Conservation (phyloP, 1,284 basidiomycete genomes). For the Moniliophthora roreri region DNA sequence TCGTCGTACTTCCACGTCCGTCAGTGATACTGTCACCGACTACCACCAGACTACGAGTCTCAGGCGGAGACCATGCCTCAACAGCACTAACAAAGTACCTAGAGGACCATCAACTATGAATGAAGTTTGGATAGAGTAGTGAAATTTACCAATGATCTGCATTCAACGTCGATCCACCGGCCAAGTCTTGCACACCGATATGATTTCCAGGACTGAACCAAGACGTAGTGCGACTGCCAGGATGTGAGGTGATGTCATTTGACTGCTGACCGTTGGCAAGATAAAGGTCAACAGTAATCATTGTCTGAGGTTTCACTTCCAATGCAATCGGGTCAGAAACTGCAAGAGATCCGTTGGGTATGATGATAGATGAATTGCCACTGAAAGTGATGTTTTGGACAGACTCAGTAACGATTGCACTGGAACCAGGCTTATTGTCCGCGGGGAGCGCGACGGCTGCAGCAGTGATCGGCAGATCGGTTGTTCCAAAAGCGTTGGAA, state of each 20-base stretch:
- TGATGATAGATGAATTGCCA: slow-evolving; percentile 35
- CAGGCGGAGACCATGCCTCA: slow-evolving; percentile 36
- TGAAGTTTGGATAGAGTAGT: neutral
- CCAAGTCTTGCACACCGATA: slow-evolving; percentile 32
- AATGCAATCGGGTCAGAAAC: slow-evolving; percentile 46
- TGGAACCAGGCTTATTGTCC: slow-evolving; percentile 34
- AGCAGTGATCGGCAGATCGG: slow-evolving; percentile 41
- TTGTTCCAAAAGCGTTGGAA: slow-evolving; percentile 46
- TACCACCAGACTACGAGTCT: slow-evolving; percentile 35
- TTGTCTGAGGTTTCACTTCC: slow-evolving; percentile 33
- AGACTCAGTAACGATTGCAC: slow-evolving; percentile 33
- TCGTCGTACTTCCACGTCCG: slow-evolving; percentile 33
- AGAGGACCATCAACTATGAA: no score
- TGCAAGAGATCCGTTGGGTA: slow-evolving; percentile 46
- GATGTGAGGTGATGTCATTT: slow-evolving; percentile 44
- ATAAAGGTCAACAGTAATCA: slow-evolving; percentile 41
- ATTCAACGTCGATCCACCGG: slow-evolving; percentile 27
- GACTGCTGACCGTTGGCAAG: slow-evolving; percentile 38
- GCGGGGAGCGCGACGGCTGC: slow-evolving; percentile 43
- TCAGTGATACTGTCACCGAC: slow-evolving; percentile 54
- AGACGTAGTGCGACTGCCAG: slow-evolving; percentile 45
- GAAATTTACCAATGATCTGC: slow-evolving; percentile 39
- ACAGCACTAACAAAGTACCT: slow-evolving; percentile 45
- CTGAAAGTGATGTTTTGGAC: slow-evolving; percentile 42
- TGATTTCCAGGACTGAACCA: slow-evolving; percentile 43